These are phyloP conservation scores for Mrakia frigida DNA, from an alignment of 768 basidiomycete species.

Conservation along the genomic window DNA sequence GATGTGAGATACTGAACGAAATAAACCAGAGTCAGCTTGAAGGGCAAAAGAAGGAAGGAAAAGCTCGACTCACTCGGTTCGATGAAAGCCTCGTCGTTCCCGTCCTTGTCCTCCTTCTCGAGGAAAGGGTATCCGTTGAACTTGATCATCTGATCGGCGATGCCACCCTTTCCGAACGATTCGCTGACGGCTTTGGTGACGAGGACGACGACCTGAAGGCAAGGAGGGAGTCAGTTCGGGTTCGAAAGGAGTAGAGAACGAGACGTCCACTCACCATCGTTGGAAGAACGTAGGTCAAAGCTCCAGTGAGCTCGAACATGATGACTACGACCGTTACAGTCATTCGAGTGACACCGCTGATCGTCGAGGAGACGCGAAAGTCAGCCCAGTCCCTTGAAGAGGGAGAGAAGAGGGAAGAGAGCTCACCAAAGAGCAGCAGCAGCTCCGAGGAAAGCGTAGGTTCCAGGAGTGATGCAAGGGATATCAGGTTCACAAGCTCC, in stretches of 20 bases:
- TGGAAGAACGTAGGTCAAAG: constrained; percentile 91
- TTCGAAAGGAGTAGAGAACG: neutral
- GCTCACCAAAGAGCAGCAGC: constrained; percentile 85
- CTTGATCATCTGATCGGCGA: constrained; percentile 93
- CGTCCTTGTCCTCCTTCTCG: constrained; percentile 74
- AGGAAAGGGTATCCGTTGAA: constrained; percentile 97
- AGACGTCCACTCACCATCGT: constrained; percentile 70
- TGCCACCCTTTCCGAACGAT: constrained; percentile 83
- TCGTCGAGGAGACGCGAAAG: neutral
- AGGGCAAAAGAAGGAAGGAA: neutral
- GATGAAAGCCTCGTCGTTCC: constrained; percentile 64
- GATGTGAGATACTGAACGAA: constrained; percentile 66
- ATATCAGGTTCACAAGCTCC: constrained; percentile 83
- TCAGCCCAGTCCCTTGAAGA: neutral
- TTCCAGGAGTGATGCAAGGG: constrained; percentile 96
- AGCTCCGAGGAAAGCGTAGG: constrained; percentile 94
- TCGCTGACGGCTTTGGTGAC: constrained; percentile 98
- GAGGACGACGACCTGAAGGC: constrained; percentile 75
- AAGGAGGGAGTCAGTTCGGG: neutral
- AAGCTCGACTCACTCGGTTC: constrained; percentile 63
- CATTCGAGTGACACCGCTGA: constrained; percentile 89
- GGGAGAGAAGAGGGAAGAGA: constrained; percentile 28
- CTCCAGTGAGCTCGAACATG: constrained; percentile 98
- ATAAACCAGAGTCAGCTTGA: neutral
- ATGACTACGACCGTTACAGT: constrained; percentile 98